These are phyloP conservation scores for Yamadazyma diddensiae DNA, from an alignment of 1,139 yeast genomes.

Conservation along the genomic window DNA sequence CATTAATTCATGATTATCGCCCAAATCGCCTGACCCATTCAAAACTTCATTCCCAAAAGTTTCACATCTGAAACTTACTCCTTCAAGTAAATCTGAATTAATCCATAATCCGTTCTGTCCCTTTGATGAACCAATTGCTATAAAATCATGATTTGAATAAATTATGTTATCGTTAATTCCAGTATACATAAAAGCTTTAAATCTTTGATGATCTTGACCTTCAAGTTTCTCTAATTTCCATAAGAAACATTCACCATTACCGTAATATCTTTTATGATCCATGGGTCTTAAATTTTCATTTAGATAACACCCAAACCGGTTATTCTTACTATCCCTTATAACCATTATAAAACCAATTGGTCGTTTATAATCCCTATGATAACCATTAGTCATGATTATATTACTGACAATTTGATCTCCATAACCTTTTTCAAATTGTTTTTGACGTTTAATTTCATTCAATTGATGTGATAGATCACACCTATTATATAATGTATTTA, in stretches of 20 bases:
- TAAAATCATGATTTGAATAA: constrained; percentile 72
- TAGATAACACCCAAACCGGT: constrained; percentile 77
- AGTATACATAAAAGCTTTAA: constrained; percentile 85
- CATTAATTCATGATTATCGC: constrained; percentile 2
- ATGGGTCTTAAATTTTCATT: constrained; percentile 73
- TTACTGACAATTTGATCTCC: constrained; percentile 35
- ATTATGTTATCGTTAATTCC: constrained; percentile 85
- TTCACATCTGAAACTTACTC: constrained; percentile 73
- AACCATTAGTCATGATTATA: constrained; percentile 25
- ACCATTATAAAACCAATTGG: constrained; percentile 70
- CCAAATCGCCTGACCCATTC: constrained; percentile 26
- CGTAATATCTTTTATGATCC: constrained; percentile 73
- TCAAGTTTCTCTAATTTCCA: constrained; percentile 61
- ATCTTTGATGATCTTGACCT: constrained; percentile 30
- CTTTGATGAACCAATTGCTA: constrained; percentile 85
- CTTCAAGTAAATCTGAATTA: constrained; percentile 68
- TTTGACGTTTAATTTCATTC: constrained; percentile 18
- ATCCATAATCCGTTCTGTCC: constrained; percentile 94
- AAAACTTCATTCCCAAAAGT: constrained; percentile 91
- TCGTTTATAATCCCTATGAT: constrained; percentile 25
- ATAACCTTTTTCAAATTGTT: constrained; percentile 28
- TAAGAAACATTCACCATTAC: constrained; percentile 92
- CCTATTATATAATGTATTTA: constrained; percentile 65
- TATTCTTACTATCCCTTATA: constrained; percentile 58
- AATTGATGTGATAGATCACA: constrained; percentile 33